A percentile compares a stretch with the other conserved stretches of the same genome.
Evolutionary conservation across 1,284 basidiomycete genomes (phyloP).

Genomic region (Pyrrhoderma noxium): DNA sequence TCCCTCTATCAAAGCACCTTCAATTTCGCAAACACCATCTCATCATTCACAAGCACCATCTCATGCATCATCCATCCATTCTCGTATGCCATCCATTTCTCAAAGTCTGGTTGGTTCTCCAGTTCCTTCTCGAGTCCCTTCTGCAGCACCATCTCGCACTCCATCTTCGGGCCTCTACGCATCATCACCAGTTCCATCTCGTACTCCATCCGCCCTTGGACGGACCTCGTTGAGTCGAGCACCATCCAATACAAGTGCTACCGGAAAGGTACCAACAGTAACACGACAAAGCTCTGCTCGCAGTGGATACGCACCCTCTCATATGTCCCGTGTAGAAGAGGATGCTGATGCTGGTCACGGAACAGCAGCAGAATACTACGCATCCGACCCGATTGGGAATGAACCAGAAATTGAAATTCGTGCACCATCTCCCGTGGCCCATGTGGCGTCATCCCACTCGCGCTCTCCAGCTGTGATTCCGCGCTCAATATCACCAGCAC

Average conservation of each 20-base stretch:
- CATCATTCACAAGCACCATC: not conserved
- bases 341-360: not conserved
- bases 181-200: constrained; percentile 2
- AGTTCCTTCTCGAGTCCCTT: constrained; percentile 4
- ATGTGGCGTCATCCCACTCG: too few species aligned
- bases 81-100: constrained; percentile 3
- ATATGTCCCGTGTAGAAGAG: constrained; percentile 8
- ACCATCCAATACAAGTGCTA: not conserved
- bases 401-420: too few species aligned
- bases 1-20: not conserved
- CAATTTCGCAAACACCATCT: not conserved
- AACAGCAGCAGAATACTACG: constrained; percentile 4
- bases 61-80: not conserved
- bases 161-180: constrained; percentile 1
- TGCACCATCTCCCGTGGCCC: too few species aligned
- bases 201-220: constrained; percentile 1
- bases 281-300: constrained; percentile 5
- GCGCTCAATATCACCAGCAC: constrained; percentile 5
- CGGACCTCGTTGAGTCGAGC: not conserved
- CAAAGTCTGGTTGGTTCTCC: too few species aligned
- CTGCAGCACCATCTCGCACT: not conserved
- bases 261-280: constrained; percentile 7
- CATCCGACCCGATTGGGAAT: not conserved
- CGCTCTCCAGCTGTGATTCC: not conserved
- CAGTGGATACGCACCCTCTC: constrained; percentile 9